Percentiles rank a stretch among this genome's conserved stretches.
Conservation (phyloP, 2,329 filamentous ascomycete genomes). For the Xylaria digitata region DNA sequence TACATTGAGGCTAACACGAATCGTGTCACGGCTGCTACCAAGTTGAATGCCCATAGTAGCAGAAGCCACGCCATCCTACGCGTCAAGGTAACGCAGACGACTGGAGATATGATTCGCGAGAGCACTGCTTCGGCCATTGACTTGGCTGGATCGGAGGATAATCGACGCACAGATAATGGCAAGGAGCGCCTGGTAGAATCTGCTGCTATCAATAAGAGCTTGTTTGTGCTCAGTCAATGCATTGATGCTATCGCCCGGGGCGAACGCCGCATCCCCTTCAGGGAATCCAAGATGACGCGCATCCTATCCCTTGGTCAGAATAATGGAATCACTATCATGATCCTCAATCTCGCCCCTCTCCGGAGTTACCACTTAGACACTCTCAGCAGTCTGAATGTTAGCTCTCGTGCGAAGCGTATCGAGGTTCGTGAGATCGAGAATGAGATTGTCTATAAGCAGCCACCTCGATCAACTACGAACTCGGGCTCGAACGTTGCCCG, state of each 20-base stretch:
- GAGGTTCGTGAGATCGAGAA: constrained; percentile 97
- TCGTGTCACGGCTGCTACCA: constrained; percentile 88
- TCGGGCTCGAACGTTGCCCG: constrained; percentile 58
- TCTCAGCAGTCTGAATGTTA: constrained; percentile 92
- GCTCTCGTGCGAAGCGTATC: constrained; percentile 94
- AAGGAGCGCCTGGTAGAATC: constrained; percentile 94
- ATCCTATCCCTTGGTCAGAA: constrained; percentile 94
- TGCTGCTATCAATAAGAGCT: constrained; percentile 95
- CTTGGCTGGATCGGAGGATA: constrained; percentile 94
- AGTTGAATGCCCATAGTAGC: constrained; percentile 91
- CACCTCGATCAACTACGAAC: constrained; percentile 65
- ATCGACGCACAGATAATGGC: constrained; percentile 91
- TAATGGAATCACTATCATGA: constrained; percentile 95
- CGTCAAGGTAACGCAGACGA: constrained; percentile 85
- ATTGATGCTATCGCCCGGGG: constrained; percentile 89
- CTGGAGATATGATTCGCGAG: constrained; percentile 73
- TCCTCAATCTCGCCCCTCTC: constrained; percentile 91
- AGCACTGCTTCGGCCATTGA: constrained; percentile 95
- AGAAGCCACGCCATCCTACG: constrained; percentile 90
- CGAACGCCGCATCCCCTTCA: constrained; percentile 85
- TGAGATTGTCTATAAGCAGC: constrained; percentile 86
- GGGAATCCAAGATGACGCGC: constrained; percentile 97
- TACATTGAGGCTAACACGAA: constrained; percentile 95
- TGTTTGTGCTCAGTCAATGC: constrained; percentile 94
- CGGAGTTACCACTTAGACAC: constrained; percentile 94